Percentiles rank a stretch among this genome's conserved stretches.
phyloP scores from a whole-genome alignment of 2,329 filamentous ascomycete genomes.

The Cladosporium phlei region DNA sequence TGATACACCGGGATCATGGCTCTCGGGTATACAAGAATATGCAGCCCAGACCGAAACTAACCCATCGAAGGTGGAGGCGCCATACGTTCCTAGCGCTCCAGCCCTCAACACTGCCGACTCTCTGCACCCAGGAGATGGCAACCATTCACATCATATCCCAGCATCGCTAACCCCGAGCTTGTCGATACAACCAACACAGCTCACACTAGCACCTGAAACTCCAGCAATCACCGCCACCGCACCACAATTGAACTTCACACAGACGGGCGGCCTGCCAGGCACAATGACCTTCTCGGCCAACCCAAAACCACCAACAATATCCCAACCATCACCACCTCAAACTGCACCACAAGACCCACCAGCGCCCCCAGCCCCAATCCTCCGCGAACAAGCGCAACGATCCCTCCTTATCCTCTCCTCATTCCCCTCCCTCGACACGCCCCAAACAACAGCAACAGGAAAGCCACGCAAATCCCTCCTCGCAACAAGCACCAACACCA shows the following conservation, averaged over 20 bases:
- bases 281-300: slow-evolving; percentile 10
- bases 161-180: too few species aligned
- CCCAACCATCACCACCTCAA: slow-evolving; percentile 4
- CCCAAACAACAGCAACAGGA: slow-evolving; percentile 18
- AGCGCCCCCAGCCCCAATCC: slow-evolving; percentile 18
- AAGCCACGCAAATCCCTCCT: slow-evolving; percentile 25
- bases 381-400: slow-evolving; percentile 32
- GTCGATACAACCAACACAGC: slow-evolving; percentile 6
- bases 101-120: slow-evolving; percentile 15
- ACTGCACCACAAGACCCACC: slow-evolving; percentile 19
- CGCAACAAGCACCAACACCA: slow-evolving; percentile 19
- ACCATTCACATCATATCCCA: too few species aligned
- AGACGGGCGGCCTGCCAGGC: slow-evolving; percentile 13
- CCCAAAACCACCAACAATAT: slow-evolving; percentile 6
- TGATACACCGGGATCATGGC: slow-evolving; percentile 37
- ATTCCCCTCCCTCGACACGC: slow-evolving; percentile 30
- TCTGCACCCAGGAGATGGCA: too few species aligned
- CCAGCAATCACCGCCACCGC: not conserved
- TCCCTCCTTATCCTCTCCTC: slow-evolving; percentile 31
- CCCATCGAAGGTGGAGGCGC: not conserved
- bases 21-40: slow-evolving; percentile 43
- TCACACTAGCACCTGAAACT: not conserved
- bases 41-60: slow-evolving; percentile 4
- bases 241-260: slow-evolving; percentile 11
- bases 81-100: slow-evolving; percentile 19